phyloP scores from a whole-genome alignment of 2,329 filamentous ascomycete genomes.

The Sordariomycetes sp. region DNA sequence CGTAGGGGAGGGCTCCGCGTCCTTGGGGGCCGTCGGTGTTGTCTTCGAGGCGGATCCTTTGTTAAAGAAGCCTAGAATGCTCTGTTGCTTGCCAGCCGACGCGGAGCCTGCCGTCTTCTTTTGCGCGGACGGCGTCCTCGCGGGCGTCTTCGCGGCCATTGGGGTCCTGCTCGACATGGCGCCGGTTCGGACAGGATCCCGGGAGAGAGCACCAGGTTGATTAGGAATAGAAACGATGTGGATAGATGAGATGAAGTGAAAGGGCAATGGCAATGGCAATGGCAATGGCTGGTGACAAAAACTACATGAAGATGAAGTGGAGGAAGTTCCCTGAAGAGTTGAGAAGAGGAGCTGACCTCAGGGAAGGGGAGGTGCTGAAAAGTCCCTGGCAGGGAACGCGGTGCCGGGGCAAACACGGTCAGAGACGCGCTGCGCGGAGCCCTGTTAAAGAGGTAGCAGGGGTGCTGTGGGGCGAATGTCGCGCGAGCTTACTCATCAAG shows the following conservation, averaged over 20 bases:
- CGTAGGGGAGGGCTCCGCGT: constrained; percentile 20
- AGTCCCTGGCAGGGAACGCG: constrained; percentile 1
- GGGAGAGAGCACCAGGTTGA: background rate
- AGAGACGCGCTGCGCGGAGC: constrained; percentile 2
- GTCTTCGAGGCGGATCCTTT: constrained; percentile 17
- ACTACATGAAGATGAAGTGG: background rate
- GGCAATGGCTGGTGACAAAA: background rate
- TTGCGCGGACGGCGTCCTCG: constrained; percentile 22
- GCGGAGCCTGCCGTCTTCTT: constrained; percentile 11
- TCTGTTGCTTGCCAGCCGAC: constrained; percentile 24
- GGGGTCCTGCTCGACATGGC: constrained; percentile 3
- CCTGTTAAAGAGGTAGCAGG: constrained; percentile 1
- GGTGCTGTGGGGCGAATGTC: background rate
- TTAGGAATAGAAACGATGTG: background rate
- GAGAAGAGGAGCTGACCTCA: background rate
- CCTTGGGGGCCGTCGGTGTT: constrained; percentile 20
- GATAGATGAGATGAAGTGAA: background rate
- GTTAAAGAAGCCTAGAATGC: constrained; percentile 32
- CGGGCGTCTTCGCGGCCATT: constrained; percentile 10
- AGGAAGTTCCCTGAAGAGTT: background rate
- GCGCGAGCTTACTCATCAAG: background rate
- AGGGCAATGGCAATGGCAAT: background rate
- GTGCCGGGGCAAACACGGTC: background rate
- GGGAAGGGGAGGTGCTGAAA: background rate
- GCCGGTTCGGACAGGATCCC: background rate